Evolutionary conservation across 352 stramenopile genomes (phyloP), one percentile per base, ranked within the genome.

Genomic region (Phytophthora idaei): DNA sequence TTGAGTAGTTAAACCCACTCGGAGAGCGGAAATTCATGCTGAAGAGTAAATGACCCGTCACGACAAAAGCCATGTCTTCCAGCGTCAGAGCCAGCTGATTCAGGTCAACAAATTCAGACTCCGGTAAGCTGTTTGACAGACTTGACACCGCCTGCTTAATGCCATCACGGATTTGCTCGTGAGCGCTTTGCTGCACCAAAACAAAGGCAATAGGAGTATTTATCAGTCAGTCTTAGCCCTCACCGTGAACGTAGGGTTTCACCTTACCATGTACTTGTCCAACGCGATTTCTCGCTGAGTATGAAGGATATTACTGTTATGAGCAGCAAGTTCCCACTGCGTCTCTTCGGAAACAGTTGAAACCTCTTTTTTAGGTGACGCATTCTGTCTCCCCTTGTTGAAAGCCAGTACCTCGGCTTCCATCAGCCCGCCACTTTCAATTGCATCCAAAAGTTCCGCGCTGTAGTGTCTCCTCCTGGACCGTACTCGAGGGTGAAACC

Each of bases 1-100:
- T 81, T 2, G 57, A 51, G 69, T 92, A 92, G 66, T 96, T 96
- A 58, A 94, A 96, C 12, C 87, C 87, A 60, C 81, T 89, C 15
- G 76, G 46, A 2, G 70, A 80, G 14, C 85, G 83, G 49, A 91
- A 93, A 58, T 92, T 91, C 81, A 92, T 93, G 42, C 85, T 91
- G 39, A 92, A 90, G 5, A 95, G 75, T 58, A 91, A 67, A 57
- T 92, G 85, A 0, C 83, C 83, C 0, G 82, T 87, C 54, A 88
- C 82, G 4, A 93, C 78, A 51, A 89, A 92, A 39, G 87, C 84
- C 37, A 92, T 87, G 41, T 94, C 87, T 62, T 94, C 81, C 17
- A 94, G 61, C 4, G 77, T 80, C 25, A 61, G 49, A 5, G 64
- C 64, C 2, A 94, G 60, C 15, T 82, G 72, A 48, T 85, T 67